Conservation (phyloP, 305 asterid genomes). For the Stenogyne calaminthoides region DNA sequence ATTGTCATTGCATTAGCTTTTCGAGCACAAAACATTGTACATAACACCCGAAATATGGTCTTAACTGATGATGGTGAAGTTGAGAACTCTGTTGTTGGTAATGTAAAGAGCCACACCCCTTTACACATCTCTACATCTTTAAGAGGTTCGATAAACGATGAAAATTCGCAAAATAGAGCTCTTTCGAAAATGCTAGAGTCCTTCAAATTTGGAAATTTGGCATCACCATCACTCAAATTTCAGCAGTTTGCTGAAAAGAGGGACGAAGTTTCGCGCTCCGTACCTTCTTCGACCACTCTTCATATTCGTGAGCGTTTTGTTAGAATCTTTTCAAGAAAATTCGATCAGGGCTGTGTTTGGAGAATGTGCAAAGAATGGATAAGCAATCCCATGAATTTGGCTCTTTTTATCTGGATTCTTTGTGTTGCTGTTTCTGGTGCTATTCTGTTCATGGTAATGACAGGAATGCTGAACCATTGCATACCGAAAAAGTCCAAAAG, state of each 20-base stretch:
- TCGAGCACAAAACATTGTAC: not conserved
- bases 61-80: not conserved
- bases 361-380: constrained; percentile 1
- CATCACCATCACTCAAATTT: not conserved
- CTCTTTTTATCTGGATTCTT: not conserved
- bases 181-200: not conserved
- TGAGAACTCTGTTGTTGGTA: not conserved
- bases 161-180: not conserved
- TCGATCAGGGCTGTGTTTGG: not conserved
- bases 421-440: constrained; percentile 85
- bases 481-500: constrained; percentile 73
- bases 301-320: not conserved
- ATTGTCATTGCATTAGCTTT: not conserved
- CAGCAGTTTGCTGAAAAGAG: not conserved
- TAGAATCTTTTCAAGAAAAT: not conserved
- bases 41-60: not conserved
- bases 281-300: not conserved
- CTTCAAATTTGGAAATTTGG: not conserved
- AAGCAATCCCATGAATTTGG: not conserved
- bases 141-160: not conserved
- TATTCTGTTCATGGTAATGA: constrained; percentile 90
- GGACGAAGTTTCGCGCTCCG: not conserved
- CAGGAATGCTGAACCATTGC: constrained; percentile 82
- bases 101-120: not conserved
- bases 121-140: not conserved